phyloP scores from a whole-genome alignment of 192 early-diverging fungal genomes.

The Mortierella alpina region DNA sequence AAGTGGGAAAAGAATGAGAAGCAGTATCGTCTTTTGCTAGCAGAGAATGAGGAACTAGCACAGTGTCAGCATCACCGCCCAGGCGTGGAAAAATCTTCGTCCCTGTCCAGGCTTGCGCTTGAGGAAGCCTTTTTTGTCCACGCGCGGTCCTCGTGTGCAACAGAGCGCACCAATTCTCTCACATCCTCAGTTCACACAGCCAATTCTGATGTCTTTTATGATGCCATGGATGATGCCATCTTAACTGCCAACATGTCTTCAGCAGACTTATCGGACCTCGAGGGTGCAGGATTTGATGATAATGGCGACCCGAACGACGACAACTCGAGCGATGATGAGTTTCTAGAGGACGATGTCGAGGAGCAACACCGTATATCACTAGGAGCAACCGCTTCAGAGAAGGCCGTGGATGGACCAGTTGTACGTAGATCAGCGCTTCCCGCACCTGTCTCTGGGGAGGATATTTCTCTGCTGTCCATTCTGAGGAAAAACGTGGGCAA shows the following conservation, averaged over 20 bases:
- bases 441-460: conserved; percentile 80
- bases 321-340: conserved; percentile 61
- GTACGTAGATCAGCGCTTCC: conserved; percentile 80
- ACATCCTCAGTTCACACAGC: conserved; percentile 42
- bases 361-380: conserved; percentile 1
- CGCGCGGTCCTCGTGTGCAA: conserved; percentile 20
- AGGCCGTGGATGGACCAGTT: conserved; percentile 14
- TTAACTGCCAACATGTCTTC: conserved; percentile 54
- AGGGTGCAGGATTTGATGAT: conserved; percentile 57
- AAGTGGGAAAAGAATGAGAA: conserved; percentile 58
- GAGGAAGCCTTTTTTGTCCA: conserved; percentile 43
- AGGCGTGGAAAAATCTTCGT: conserved; percentile 2
- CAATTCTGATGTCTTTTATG: conserved; percentile 71
- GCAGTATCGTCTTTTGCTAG: conserved; percentile 39
- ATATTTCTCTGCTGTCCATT: conserved; percentile 86
- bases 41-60: conserved; percentile 39
- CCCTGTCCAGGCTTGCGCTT: conserved; percentile 26
- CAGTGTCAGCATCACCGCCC: not conserved
- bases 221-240: conserved; percentile 70
- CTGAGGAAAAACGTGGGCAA: conserved; percentile 96
- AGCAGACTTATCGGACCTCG: conserved; percentile 62
- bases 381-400: too few relatives aligned
- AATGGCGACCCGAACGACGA: conserved; percentile 56
- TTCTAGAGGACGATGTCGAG: conserved; percentile 36
- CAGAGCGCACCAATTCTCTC: conserved; percentile 47